Percentiles rank a stretch among this genome's conserved stretches.
These are phyloP conservation scores for Colletotrichum sp. DNA, from an alignment of 2,329 filamentous ascomycete genomes.

Conservation along the genomic window DNA sequence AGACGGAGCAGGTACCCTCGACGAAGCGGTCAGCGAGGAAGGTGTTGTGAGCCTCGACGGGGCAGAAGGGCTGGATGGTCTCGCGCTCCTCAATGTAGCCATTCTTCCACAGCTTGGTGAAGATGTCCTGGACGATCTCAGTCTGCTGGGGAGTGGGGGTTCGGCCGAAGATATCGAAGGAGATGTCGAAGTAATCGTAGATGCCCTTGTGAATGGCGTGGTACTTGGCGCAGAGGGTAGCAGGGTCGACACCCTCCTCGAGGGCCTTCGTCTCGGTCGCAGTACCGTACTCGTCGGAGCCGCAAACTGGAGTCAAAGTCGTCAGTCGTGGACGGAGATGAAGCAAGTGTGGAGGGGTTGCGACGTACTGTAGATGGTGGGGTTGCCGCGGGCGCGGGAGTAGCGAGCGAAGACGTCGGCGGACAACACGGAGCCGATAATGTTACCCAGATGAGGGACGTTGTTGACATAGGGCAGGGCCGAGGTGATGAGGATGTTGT, in stretches of 20 bases:
- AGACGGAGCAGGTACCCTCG: conserved; percentile 79
- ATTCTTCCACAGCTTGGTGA: conserved; percentile 85
- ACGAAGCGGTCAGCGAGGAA: conserved; percentile 89
- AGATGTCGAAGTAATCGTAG: conserved; percentile 96
- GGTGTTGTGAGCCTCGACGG: conserved; percentile 67
- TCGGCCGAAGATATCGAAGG: conserved; percentile 92
- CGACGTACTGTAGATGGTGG: conserved; percentile 69
- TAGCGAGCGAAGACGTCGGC: conserved; percentile 88
- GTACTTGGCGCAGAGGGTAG: conserved; percentile 90
- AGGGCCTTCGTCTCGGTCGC: conserved; percentile 96
- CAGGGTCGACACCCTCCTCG: conserved; percentile 82
- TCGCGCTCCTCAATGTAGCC: conserved; percentile 86
- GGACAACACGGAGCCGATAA: conserved; percentile 85
- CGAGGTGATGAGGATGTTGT: conserved; percentile 89
- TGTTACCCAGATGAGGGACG: conserved; percentile 85
- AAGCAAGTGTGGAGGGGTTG: background rate
- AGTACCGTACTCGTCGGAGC: conserved; percentile 86
- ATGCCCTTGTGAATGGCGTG: conserved; percentile 88
- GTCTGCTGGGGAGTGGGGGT: conserved; percentile 91
- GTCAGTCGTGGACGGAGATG: background rate
- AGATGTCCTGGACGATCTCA: conserved; percentile 91
- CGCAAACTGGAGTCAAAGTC: conserved; percentile 40
- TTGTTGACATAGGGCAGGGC: conserved; percentile 82
- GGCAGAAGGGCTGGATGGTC: conserved; percentile 88
- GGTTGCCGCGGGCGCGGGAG: conserved; percentile 79